Evolutionary conservation across 306 rosid species (phyloP), one percentile per base, ranked within the genome.

Genomic region (Dryas drummondii): DNA sequence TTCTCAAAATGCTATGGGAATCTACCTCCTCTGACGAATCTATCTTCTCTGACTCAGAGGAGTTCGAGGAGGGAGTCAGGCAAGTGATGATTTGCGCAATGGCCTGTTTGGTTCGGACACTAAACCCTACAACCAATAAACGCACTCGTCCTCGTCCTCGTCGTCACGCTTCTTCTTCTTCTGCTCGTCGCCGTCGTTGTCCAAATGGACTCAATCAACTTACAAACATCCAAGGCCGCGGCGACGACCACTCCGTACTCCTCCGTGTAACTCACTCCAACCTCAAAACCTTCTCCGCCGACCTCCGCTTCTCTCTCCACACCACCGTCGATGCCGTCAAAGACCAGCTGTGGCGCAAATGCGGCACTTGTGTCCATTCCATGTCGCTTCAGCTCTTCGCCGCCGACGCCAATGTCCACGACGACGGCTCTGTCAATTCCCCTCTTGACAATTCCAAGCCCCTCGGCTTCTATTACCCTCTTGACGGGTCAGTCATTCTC

Each of bases 301-400:
- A 92, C 42, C 71, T 92, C 47, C 92, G 92, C 50, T 92, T 90
- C 86, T 90, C 89, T 48, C 91, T 84, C 45, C 88, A 85, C 93
- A 82, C 79, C 70, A 78, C 90, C 0, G 90, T 91, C 75, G 98
- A 89, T 78, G 76, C 84, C 13, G 86, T 88, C 9, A 91, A 94
- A 74, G 98, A 94, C 4, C 91, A 94, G 83, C 84, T 94, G 0
- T 89, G 97, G 93, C 88, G 76, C 66, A 94, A 84, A 90, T 88
- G 96, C n/a, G 97, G 97, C 12, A 87, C 97, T 50, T 84, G 91
- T 1, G 90, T 91, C 5, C 77, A 84, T 68, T 91, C 96, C 1
- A 94, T 94, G 98, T 66, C 84, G 40, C 90, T 91, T 3, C 84
- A 87, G 73, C 94, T 94, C 57, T 90, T 80, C 62, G 37, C 37